Evolutionary conservation across 768 basidiomycete species (phyloP), one percentile per base, ranked within the genome.

Genomic region (Tricholoma flavovirens): DNA sequence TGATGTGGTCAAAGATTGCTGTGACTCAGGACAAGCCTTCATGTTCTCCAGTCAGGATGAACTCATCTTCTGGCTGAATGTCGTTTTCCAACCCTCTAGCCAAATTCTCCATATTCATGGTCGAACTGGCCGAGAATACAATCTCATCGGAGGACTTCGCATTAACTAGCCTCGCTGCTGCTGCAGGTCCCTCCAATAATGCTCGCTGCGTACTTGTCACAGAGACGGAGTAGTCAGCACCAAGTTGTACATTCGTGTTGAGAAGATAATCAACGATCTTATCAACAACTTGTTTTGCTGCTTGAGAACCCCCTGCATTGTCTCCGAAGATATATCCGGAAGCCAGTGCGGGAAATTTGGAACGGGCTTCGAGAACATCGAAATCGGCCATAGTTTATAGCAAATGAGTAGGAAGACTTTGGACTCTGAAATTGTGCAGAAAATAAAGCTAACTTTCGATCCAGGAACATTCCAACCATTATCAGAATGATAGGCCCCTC

Each of bases 1-100:
- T n/a, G 26, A 4, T n/a, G 24, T 29, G 5, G 1, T 42, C 35
- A 11, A 10, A 7, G 14, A 43, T 54, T 19, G 19, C 7, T 21
- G 12, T 45, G 7, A 12, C 22, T 15, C 7, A 30, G 17, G 30
- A 56, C 72, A 24, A 36, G 89, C 87, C 83, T 76, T 93, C 89
- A 59, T 93, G 90, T 64, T 91, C 90, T 1, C 80, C 81, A 0
- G 86, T 87, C n/a, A 90, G 66, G 53, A 93, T 83, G 55, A 91
- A 83, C 67, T 91, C 89, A 56, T 90, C 89, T 3, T 80, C 86
- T 0, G 70, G 57, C 33, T 76, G 64, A 24, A 90, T 74, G 51
- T 77, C 77, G 0, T 60, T 62, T 32, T 87, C 86, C 54, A 90
- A 63, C 0, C 82, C 80, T 4, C 86, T 71, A 0, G 87, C 77